Evolutionary conservation across 345 rosid genomes (phyloP).

Genomic region (Rhodamnia argentea): DNA sequence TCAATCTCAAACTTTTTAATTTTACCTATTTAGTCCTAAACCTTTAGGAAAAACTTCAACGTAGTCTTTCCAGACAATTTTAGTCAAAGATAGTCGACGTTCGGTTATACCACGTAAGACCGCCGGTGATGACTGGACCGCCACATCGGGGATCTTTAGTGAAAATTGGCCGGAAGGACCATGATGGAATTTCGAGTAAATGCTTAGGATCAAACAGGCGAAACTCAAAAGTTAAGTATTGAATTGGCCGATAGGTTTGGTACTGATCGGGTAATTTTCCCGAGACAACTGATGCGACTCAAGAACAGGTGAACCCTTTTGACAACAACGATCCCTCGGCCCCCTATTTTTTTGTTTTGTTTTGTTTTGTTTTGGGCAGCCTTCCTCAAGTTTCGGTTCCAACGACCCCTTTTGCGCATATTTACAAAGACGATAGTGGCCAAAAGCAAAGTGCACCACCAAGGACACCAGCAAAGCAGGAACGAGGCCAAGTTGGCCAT

Average conservation of each 20-base stretch:
- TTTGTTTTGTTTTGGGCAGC: too few species aligned
- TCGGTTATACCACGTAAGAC: too few species aligned
- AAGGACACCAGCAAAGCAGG: neutral
- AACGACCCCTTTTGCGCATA: neutral
- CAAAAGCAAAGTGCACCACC: neutral
- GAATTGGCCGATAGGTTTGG: neutral
- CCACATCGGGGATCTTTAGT: too few species aligned
- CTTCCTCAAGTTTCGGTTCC: neutral
- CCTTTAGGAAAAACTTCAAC: too few species aligned
- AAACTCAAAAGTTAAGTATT: neutral
- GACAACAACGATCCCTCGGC: neutral
- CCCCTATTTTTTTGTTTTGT: neutral
- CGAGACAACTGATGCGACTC: too few species aligned
- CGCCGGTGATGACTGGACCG: too few species aligned
- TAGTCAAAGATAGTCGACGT: too few species aligned
- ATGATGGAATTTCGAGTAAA: neutral
- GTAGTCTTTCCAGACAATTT: too few species aligned
- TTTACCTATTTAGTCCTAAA: too few species aligned
- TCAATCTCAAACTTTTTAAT: too few species aligned
- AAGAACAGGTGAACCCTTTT: neutral
- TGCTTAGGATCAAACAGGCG: rapidly evolving
- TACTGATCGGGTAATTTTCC: neutral
- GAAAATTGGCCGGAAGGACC: too few species aligned
- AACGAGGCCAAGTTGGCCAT: neutral
- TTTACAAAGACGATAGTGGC: neutral